A percentile compares a stretch with the other conserved stretches of the same genome.
Evolutionary conservation across 108 stramenopile species (phyloP).

Genomic region (Chaetoceros muelleri): DNA sequence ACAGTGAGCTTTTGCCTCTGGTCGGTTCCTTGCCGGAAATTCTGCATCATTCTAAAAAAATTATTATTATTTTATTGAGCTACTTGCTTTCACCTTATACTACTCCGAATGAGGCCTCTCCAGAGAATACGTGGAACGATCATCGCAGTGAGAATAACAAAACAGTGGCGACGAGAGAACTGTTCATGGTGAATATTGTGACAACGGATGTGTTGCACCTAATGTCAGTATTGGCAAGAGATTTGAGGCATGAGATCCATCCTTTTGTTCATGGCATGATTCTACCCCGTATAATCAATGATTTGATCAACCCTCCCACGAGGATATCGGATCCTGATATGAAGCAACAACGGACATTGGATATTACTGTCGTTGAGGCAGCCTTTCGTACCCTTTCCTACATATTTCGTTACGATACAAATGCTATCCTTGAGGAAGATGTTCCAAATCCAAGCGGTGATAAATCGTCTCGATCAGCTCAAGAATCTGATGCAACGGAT

Average conservation of each 20-base stretch:
- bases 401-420: conserved; percentile 70
- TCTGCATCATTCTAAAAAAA: conserved; percentile 52
- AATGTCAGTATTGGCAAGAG: conserved; percentile 66
- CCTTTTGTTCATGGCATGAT: conserved; percentile 47
- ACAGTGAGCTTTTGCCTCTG: conserved; percentile 50
- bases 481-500: conserved; percentile 11
- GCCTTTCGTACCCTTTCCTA: conserved; percentile 72
- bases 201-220: conserved; percentile 80
- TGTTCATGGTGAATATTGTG: conserved; percentile 56
- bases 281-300: conserved; percentile 58
- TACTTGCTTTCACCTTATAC: conserved; percentile 45
- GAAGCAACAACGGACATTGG: conserved; percentile 43
- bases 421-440: conserved; percentile 23
- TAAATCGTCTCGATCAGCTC: no score
- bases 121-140: background rate
- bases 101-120: conserved; percentile 15
- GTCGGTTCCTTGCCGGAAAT: conserved; percentile 71
- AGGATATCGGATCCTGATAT: conserved; percentile 29
- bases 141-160: background rate
- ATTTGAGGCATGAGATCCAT: conserved; percentile 78
- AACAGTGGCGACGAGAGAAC: background rate
- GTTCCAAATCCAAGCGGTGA: no score
- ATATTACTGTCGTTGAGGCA: conserved; percentile 68
- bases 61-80: conserved; percentile 47
- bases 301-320: conserved; percentile 65